Percentiles rank a stretch among this genome's conserved stretches.
Conservation (phyloP, 2,329 filamentous ascomycete species). For the Fusarium napiforme region DNA sequence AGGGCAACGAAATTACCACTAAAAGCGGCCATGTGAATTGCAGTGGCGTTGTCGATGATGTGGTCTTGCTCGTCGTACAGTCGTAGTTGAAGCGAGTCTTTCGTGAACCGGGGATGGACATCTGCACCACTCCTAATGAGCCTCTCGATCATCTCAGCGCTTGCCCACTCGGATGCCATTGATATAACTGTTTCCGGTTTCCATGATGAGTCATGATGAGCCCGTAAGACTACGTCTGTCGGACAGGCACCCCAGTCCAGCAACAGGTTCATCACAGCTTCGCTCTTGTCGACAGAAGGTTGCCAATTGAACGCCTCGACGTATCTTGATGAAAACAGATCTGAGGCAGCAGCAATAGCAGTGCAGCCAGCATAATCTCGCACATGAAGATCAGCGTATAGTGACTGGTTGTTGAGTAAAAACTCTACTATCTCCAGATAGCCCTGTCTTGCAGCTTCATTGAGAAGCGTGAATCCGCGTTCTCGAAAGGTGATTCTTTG, state of each 20-base stretch:
- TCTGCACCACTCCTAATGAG: accelerated
- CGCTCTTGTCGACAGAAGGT: not conserved
- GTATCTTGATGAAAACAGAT: not conserved
- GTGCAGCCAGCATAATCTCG: not conserved
- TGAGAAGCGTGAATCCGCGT: not conserved
- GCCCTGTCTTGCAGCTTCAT: not conserved
- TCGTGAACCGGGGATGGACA: not conserved
- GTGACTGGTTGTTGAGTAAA: not conserved
- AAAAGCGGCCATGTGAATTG: not conserved
- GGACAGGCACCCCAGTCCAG: not conserved
- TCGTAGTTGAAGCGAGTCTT: not conserved
- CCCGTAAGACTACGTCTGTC: not conserved
- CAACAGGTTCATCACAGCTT: not conserved
- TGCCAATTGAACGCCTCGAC: not conserved
- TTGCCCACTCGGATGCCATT: not conserved
- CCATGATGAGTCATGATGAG: not conserved
- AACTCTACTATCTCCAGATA: not conserved
- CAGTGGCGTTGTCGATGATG: not conserved
- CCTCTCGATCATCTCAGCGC: not conserved
- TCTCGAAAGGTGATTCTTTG: not conserved
- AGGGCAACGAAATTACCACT: accelerated
- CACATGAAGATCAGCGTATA: not conserved
- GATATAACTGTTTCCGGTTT: not conserved
- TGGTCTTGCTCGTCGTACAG: not conserved
- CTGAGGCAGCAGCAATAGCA: not conserved